phyloP scores from a whole-genome alignment of 371 early-diverging fungal species.

The Mortierella sp. region DNA sequence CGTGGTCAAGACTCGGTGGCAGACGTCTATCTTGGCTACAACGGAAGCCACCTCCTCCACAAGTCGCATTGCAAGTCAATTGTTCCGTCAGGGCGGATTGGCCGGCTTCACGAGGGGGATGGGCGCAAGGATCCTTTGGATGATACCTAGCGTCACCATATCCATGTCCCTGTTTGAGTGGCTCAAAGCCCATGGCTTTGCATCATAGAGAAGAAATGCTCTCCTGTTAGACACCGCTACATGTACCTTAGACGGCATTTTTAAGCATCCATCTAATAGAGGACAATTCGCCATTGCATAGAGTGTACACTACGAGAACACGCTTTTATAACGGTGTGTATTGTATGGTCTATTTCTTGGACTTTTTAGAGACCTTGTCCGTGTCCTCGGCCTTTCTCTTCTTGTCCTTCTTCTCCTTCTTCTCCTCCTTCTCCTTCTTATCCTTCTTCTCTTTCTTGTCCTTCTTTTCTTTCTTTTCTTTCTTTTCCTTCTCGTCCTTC shows the following conservation, averaged over 20 bases:
- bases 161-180: slow-evolving; percentile 83
- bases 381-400: slow-evolving; percentile 48
- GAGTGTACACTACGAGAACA: too few relatives aligned
- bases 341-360: slow-evolving; percentile 31
- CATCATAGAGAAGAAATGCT: not conserved
- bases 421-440: slow-evolving; percentile 18
- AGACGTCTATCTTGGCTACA: slow-evolving; percentile 62
- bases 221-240: not conserved
- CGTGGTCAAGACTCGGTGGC: slow-evolving; percentile 88
- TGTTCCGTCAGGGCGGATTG: slow-evolving; percentile 69
- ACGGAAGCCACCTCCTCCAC: slow-evolving; percentile 39
- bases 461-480: slow-evolving; percentile 46
- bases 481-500: slow-evolving; percentile 29
- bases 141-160: slow-evolving; percentile 76
- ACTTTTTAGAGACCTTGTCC: slow-evolving; percentile 40
- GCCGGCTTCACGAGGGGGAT: slow-evolving; percentile 74
- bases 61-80: slow-evolving; percentile 59
- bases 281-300: too few relatives aligned
- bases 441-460: slow-evolving; percentile 30
- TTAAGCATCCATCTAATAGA: not conserved
- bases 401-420: slow-evolving; percentile 46
- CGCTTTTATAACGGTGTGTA: not conserved
- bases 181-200: slow-evolving; percentile 60
- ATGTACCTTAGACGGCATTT: too few relatives aligned
- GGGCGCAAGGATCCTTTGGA: slow-evolving; percentile 75